phyloP scores from a whole-genome alignment of 23 red algal genomes.

The Cyanidiococcus yangmingshanensis region DNA sequence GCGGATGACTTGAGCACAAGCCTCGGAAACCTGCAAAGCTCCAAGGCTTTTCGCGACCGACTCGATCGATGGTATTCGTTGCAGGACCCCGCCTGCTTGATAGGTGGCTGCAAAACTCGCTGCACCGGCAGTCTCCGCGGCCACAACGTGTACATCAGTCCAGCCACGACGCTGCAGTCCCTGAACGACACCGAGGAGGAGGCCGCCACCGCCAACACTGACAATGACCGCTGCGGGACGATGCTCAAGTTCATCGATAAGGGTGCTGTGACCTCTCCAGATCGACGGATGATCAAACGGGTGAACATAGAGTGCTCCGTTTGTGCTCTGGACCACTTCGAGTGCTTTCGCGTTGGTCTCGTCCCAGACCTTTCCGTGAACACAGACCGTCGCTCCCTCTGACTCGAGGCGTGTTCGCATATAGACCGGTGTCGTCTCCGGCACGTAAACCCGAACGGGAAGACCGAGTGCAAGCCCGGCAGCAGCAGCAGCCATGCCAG shows the following conservation, averaged over 20 bases:
- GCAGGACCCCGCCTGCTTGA: conserved; percentile 37
- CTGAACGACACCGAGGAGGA: conserved; percentile 54
- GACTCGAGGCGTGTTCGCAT: conserved; percentile 47
- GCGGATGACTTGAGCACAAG: background rate
- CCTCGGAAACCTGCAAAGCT: conserved; percentile 37
- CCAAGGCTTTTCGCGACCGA: conserved; percentile 59
- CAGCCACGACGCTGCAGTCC: conserved; percentile 39
- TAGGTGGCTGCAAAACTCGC: conserved; percentile 63
- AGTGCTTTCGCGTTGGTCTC: conserved; percentile 44
- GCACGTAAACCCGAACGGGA: conserved; percentile 47
- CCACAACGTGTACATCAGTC: conserved; percentile 40
- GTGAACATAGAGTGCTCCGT: conserved; percentile 34
- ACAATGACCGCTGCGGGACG: conserved; percentile 37
- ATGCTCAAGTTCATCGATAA: conserved; percentile 54
- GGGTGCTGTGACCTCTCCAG: conserved; percentile 51
- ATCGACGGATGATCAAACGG: conserved; percentile 68
- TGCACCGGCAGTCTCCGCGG: conserved; percentile 61
- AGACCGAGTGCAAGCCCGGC: conserved; percentile 37
- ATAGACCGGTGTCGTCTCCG: conserved; percentile 53
- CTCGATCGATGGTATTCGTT: conserved; percentile 35
- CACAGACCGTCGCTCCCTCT: conserved; percentile 49
- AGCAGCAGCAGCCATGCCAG: conserved; percentile 57
- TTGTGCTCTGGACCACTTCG: conserved; percentile 24
- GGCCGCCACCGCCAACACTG: conserved; percentile 71
- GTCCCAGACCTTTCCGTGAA: conserved; percentile 67